Conservation (phyloP, 73 alveolate genomes). For the Uronychia binucleata region DNA sequence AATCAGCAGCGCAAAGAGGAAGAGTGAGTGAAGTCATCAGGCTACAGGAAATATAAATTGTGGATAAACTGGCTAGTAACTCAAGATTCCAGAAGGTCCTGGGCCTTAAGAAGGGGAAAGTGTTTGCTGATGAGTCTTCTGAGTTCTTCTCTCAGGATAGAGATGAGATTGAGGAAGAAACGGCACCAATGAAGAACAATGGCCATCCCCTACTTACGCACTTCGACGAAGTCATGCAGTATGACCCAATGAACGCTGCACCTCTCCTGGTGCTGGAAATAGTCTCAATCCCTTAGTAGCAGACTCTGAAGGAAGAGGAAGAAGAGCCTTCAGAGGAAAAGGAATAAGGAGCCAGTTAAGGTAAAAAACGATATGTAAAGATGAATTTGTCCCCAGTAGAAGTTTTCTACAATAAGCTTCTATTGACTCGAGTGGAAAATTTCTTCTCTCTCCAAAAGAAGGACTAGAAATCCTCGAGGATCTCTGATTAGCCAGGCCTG, state of each 20-base stretch:
- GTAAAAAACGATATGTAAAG: not conserved
- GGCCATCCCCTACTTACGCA: conserved; percentile 19
- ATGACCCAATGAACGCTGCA: not conserved
- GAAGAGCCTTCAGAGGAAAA: not conserved
- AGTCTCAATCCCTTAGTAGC: not conserved
- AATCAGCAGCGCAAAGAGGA: not conserved
- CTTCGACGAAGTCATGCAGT: conserved; percentile 21
- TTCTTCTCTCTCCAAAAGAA: not conserved
- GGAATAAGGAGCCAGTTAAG: not conserved
- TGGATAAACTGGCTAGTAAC: conserved; percentile 24
- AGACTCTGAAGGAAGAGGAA: not conserved
- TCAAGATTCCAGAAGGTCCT: conserved; percentile 30
- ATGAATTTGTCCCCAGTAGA: conserved; percentile 4
- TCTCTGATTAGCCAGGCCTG: not conserved
- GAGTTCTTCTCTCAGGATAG: conserved; percentile 9
- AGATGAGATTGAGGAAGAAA: conserved; percentile 49
- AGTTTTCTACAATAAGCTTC: conserved; percentile 33
- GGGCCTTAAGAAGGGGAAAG: not conserved
- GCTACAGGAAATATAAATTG: conserved; percentile 7
- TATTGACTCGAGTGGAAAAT: conserved; percentile 18
- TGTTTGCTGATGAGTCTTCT: not conserved
- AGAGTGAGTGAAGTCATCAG: not conserved
- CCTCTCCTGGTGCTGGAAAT: not conserved
- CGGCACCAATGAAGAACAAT: conserved; percentile 28
- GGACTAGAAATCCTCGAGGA: not conserved